Evolutionary conservation across 805 yeast genomes (phyloP), one percentile per base, ranked within the genome.

Genomic region (Metschnikowia koreensis): DNA sequence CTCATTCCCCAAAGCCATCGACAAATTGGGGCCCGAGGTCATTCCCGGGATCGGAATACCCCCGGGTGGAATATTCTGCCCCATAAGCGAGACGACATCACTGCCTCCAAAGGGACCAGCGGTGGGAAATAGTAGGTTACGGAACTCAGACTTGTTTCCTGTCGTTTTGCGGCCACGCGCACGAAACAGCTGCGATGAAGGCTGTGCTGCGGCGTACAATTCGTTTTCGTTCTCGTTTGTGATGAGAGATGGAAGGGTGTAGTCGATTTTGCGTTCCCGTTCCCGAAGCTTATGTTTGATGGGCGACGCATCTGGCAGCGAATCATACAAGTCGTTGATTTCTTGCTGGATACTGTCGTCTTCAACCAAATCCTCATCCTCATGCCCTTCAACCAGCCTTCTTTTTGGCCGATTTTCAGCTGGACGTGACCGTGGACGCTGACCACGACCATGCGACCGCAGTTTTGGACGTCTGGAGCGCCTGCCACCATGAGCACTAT

Each of bases 81-180:
- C 92, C 67, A 91, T 90, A 31, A 93, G 72, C 0, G 97, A 86
- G 7, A 84, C 80, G 0, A 90, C 96, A 65, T 93, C 97, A 54
- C 93, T 86, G 22, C 99, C 99, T 29, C 99, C 99, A 75, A 93
- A 93, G 1, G 99, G 99, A 0, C 99, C 99, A 13, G 91, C 90
- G 0, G 97, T 93, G 7, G 97, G 96, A 63, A 88, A 92, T 38
- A 94, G 71, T 39, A 96, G 79, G 62, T 91, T 79, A 39, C 87
- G 66, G 49, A 67, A 71, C 40, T 74, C 79, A 28, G 78, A 81
- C 41, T 80, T 81, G 48, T 63, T 64, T 15, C 74, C 65, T 7
- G 70, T 63, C 7, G 54, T 50, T 43, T 53, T 56, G 16, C 65
- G 56, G 16, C 64, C 62, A 16, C 76, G 69, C n/a, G 71, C 68